These are phyloP conservation scores for Boletus pseudo-olivaceus DNA, from an alignment of 768 basidiomycete species.

Conservation along the genomic window DNA sequence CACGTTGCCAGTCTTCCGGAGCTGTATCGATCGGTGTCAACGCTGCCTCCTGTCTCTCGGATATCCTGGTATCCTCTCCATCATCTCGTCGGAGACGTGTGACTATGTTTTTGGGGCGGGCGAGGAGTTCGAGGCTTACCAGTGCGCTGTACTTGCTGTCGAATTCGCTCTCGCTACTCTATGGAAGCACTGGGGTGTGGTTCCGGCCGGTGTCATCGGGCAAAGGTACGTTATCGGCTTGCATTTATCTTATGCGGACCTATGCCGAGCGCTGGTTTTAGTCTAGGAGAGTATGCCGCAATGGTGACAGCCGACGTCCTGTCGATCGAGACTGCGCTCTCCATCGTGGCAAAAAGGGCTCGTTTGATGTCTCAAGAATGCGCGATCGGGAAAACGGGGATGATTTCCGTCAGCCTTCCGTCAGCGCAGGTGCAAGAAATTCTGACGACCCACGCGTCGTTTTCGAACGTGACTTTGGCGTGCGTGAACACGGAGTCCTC, in stretches of 20 bases:
- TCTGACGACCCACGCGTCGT: slow-evolving; percentile 33
- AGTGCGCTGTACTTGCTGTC: slow-evolving; percentile 55
- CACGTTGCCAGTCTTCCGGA: slow-evolving; percentile 44
- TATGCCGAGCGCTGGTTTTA: slow-evolving; percentile 25
- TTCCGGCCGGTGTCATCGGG: slow-evolving; percentile 59
- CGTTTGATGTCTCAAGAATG: slow-evolving; percentile 55
- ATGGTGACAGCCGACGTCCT: slow-evolving; percentile 62
- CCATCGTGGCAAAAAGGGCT: slow-evolving; percentile 54
- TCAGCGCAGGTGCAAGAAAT: slow-evolving; percentile 33
- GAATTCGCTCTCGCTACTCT: slow-evolving; percentile 60
- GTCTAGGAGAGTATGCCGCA: slow-evolving; percentile 75
- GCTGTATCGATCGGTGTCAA: slow-evolving; percentile 58
- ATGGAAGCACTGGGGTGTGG: slow-evolving; percentile 69
- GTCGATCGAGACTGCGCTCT: slow-evolving; percentile 52
- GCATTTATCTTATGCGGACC: not conserved
- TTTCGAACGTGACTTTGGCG: slow-evolving; percentile 44
- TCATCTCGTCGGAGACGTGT: slow-evolving; percentile 34
- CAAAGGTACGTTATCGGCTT: slow-evolving; percentile 53
- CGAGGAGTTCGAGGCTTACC: slow-evolving; percentile 45
- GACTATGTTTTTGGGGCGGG: slow-evolving; percentile 20
- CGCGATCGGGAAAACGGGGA: slow-evolving; percentile 44
- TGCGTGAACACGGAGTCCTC: slow-evolving; percentile 61
- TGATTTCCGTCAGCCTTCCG: slow-evolving; percentile 54
- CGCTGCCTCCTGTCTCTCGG: slow-evolving; percentile 44
- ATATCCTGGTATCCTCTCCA: slow-evolving; percentile 46